Conservation (phyloP, 2,329 filamentous ascomycete genomes). For the Stachybotrys echinatus region DNA sequence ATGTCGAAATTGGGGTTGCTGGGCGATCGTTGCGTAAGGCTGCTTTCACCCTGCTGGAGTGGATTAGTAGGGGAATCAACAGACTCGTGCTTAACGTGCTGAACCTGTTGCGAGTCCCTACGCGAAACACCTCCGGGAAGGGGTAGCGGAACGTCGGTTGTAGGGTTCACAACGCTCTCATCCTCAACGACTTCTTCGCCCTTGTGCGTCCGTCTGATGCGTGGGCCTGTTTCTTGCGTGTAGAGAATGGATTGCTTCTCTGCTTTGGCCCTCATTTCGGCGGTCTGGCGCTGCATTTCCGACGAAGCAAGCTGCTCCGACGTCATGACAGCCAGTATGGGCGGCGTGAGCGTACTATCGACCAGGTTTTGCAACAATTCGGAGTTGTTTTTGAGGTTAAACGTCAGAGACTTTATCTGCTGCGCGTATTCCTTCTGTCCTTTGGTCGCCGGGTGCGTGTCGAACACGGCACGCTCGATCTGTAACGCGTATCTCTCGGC, state of each 20-base stretch:
- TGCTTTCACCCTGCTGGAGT: slow-evolving; percentile 32
- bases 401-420: slow-evolving; percentile 70
- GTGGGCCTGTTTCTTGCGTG: slow-evolving; percentile 63
- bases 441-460: slow-evolving; percentile 43
- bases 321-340: slow-evolving; percentile 81
- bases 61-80: slow-evolving; percentile 25
- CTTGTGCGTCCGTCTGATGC: slow-evolving; percentile 87
- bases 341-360: slow-evolving; percentile 63
- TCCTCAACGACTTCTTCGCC: slow-evolving; percentile 86
- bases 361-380: slow-evolving; percentile 73
- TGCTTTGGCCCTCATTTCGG: slow-evolving; percentile 69
- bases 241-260: slow-evolving; percentile 84
- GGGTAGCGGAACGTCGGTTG: slow-evolving; percentile 24
- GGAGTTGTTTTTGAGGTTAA: slow-evolving; percentile 86
- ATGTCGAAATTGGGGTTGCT: slow-evolving; percentile 68
- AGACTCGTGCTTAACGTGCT: slow-evolving; percentile 29
- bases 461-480: slow-evolving; percentile 68
- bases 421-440: slow-evolving; percentile 45
- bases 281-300: slow-evolving; percentile 74
- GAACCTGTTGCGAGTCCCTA: slow-evolving; percentile 12
- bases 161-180: slow-evolving; percentile 45
- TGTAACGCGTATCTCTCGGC: slow-evolving; percentile 69
- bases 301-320: slow-evolving; percentile 88
- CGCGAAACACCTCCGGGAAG: slow-evolving; percentile 7
- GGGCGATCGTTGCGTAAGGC: slow-evolving; percentile 45